These are phyloP conservation scores for Melastoma malabathricum DNA, from an alignment of 345 rosid genomes.

Conservation along the genomic window DNA sequence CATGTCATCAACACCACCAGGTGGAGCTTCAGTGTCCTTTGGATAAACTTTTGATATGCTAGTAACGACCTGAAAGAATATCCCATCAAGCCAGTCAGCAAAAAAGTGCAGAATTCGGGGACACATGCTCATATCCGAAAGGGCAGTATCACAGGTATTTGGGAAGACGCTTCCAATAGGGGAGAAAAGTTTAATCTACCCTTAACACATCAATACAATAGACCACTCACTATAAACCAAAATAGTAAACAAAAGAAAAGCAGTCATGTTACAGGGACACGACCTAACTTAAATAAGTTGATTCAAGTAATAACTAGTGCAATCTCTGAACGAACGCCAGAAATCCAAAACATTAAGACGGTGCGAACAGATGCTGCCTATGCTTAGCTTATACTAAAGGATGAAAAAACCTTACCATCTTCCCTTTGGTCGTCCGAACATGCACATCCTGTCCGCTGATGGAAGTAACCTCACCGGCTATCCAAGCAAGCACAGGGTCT, in stretches of 20 bases:
- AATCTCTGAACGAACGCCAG: background rate
- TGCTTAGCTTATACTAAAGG: background rate
- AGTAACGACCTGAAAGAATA: conserved; percentile 44
- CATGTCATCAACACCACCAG: conserved; percentile 96
- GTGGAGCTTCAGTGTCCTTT: conserved; percentile 69
- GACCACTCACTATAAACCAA: too few species aligned
- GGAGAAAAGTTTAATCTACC: too few species aligned
- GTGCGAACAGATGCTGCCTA: background rate
- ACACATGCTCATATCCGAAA: too few species aligned
- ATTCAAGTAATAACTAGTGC: too few species aligned
- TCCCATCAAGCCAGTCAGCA: background rate
- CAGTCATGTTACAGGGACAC: too few species aligned
- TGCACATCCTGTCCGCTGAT: conserved; percentile 38
- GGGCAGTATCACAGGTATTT: too few species aligned
- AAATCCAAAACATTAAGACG: background rate
- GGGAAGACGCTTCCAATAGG: too few species aligned
- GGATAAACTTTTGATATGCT: conserved; percentile 55
- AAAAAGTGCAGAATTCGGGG: too few species aligned
- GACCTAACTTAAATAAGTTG: too few species aligned
- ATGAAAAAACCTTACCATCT: conserved; percentile 30
- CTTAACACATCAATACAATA: too few species aligned
- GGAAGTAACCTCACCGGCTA: conserved; percentile 48
- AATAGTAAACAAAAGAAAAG: too few species aligned
- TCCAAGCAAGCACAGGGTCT: conserved; percentile 66
- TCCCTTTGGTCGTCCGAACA: conserved; percentile 39